A percentile compares a stretch with the other conserved stretches of the same genome.
Conservation (phyloP, 805 yeast genomes). For the Barnettozyma sucrosica region DNA sequence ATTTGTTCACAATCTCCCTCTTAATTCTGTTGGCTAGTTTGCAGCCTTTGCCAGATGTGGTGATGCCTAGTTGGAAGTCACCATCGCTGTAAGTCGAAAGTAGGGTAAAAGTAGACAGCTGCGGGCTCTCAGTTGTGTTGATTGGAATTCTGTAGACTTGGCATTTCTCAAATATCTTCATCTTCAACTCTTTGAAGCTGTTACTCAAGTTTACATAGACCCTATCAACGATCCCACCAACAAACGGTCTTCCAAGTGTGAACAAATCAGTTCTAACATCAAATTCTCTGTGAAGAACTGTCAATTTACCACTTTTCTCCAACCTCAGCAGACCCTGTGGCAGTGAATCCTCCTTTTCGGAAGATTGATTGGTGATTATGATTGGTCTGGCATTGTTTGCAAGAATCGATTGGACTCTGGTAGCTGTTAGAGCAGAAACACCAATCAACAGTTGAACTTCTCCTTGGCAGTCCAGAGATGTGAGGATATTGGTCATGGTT, state of each 20-base stretch:
- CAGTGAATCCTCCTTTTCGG: constrained; percentile 2
- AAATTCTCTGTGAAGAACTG: constrained; percentile 31
- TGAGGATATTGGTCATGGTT: constrained; percentile 10
- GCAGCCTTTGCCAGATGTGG: constrained; percentile 89
- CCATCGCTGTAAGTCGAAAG: constrained; percentile 69
- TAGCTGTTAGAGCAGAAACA: constrained; percentile 37
- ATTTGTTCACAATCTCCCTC: constrained; percentile 57
- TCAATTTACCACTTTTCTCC: constrained; percentile 26
- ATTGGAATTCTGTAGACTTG: constrained; percentile 67
- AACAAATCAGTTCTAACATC: constrained; percentile 38
- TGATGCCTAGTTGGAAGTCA: constrained; percentile 72
- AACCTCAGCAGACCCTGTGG: constrained; percentile 25
- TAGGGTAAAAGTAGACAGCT: constrained; percentile 67
- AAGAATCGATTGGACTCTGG: constrained; percentile 43
- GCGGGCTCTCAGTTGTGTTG: constrained; percentile 70
- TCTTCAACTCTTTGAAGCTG: constrained; percentile 28
- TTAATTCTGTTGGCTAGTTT: constrained; percentile 74
- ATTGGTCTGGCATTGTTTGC: constrained; percentile 54
- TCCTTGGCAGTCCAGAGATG: constrained; percentile 34
- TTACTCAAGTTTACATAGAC: constrained; percentile 57
- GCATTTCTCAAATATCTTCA: constrained; percentile 46
- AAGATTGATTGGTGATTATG: constrained; percentile 32
- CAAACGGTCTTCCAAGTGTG: constrained; percentile 55
- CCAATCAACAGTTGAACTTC: constrained; percentile 60
- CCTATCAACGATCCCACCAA: constrained; percentile 62